These are phyloP conservation scores for Nothopassalora personata DNA, from an alignment of 2,329 filamentous ascomycete genomes.

Conservation along the genomic window DNA sequence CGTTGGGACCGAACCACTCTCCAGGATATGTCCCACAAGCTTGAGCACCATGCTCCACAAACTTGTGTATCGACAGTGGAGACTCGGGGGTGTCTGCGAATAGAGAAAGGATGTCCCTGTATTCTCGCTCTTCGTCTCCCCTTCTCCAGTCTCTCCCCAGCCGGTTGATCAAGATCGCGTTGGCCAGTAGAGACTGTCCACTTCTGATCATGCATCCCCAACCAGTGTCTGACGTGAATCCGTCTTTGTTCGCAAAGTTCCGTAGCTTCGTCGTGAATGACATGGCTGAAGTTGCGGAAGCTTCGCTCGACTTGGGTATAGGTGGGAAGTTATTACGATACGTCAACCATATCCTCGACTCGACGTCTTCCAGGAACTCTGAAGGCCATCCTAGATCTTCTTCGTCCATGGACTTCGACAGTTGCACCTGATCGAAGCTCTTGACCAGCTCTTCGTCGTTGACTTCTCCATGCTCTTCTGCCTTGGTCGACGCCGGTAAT, in stretches of 20 bases:
- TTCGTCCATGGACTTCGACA: conserved; percentile 29
- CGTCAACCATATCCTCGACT: conserved; percentile 92
- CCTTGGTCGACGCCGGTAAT: conserved; percentile 4
- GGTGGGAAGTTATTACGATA: conserved; percentile 81
- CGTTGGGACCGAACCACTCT: conserved; percentile 98
- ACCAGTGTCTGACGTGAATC: conserved; percentile 88
- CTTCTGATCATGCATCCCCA: conserved; percentile 99
- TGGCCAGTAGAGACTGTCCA: conserved; percentile 87
- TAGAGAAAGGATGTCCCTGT: conserved; percentile 66
- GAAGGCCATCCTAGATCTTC: conserved; percentile 65
- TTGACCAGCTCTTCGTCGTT: conserved; percentile 25
- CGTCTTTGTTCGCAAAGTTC: conserved; percentile 69
- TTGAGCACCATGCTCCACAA: conserved; percentile 79
- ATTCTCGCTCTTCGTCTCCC: conserved; percentile 51
- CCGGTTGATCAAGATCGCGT: conserved; percentile 66
- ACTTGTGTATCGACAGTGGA: conserved; percentile 91
- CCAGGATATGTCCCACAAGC: conserved; percentile 92
- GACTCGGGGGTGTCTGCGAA: conserved; percentile 85
- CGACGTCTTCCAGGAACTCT: conserved; percentile 84
- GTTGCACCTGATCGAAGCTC: conserved; percentile 25
- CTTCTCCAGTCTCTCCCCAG: conserved; percentile 84
- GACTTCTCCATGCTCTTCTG: conserved; percentile 13
- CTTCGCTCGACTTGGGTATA: conserved; percentile 73
- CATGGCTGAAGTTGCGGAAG: conserved; percentile 64
- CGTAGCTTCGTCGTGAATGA: conserved; percentile 81